These are phyloP conservation scores for Magnolia kwangsiensis DNA, from an alignment of 164 flowering plant genomes.

Conservation along the genomic window DNA sequence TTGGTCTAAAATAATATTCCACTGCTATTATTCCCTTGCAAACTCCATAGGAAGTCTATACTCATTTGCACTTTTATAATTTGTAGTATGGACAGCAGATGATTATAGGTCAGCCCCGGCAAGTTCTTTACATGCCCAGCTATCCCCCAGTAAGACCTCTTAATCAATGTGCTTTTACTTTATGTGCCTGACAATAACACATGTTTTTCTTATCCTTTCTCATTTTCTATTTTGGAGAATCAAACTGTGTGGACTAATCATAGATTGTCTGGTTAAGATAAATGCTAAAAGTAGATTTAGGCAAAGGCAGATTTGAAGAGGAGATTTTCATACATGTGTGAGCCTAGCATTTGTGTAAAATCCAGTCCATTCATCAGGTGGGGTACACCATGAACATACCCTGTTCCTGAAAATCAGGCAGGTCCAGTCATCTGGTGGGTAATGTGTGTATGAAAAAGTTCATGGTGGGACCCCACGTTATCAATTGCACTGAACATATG, in stretches of 20 bases:
- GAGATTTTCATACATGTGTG: no score
- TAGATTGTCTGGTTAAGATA: not conserved
- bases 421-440: no score
- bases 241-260: no score
- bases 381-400: no score
- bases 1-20: not conserved
- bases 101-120: slow-evolving; percentile 60
- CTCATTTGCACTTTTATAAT: not conserved
- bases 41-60: not conserved
- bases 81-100: slow-evolving; percentile 68
- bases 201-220: not conserved
- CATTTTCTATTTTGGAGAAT: not conserved
- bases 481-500: no score
- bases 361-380: no score
- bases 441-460: no score
- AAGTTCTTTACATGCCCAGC: slow-evolving; percentile 53
- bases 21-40: not conserved
- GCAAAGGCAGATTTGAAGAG: not conserved
- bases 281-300: not conserved
- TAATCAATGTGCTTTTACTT: not conserved
- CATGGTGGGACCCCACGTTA: no score
- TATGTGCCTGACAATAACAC: not conserved
- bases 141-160: slow-evolving; percentile 38
- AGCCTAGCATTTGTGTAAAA: no score
- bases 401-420: no score